Base-by-base conservation (phyloP, 805 yeast species). In the Cyberlindnera euphorbiiphila region DNA sequence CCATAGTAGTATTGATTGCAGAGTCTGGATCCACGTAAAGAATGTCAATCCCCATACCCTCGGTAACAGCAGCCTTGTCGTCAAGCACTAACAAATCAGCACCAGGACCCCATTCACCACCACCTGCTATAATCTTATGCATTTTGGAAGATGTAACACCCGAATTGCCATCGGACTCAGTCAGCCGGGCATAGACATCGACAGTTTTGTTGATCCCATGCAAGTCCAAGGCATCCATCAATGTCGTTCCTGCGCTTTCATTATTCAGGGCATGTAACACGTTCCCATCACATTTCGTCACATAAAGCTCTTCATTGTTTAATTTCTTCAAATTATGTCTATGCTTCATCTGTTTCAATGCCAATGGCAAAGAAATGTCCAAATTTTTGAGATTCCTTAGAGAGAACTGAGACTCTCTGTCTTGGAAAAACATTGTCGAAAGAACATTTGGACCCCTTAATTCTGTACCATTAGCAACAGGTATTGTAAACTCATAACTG, bases 41-140 rank as follows among this genome's bases (percentile, higher is more conserved):
- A 18, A 29, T n/a, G 14, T 20, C 25, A 6, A 29, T 12, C 20
- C 5, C 6, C 24, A 18, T 18, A 4, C 29, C 29, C 3, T 15
- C 13, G n/a, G 5, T 6, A 4, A 32, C 20, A n/a, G 18, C 17
- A 25, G 40, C 16, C 16, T 16, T 14, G 18, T 13, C 16, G 25
- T 36, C 39, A 23, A 42, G 21, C n/a, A 42, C 46, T 7, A 39
- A 15, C 3, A 39, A 18, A 26, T 39, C 29, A 10, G 42, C 25
- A 11, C 38, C 35, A 15, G 42, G 35, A 21, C 42, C 42, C 37
- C 38, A 39, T 22, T 39, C 42, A 14, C 42, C 42, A 20, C 41
- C 42, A 9, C 46, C 46, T 7, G 46, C 46, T 17, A 34, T 29
- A 9, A 42, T 39, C 15, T 24, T 37, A 17, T 37, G 28, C 6